Percentiles rank a stretch among this genome's conserved stretches.
Evolutionary conservation across 2,329 filamentous ascomycete species (phyloP).

Genomic region (Elsinoe ampelina): DNA sequence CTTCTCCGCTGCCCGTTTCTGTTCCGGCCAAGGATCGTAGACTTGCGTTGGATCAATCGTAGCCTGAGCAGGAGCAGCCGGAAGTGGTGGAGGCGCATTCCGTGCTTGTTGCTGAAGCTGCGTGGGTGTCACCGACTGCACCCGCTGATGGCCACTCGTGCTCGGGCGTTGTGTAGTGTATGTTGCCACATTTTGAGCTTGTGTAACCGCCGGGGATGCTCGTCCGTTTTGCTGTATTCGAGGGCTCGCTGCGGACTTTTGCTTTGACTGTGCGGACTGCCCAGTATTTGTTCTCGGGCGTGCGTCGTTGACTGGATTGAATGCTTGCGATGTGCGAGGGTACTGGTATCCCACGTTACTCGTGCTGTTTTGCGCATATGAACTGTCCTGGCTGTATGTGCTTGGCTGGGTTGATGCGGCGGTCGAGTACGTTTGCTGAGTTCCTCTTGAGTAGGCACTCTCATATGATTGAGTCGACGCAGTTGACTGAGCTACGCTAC

Average conservation of each 20-base stretch:
- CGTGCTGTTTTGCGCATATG: background rate
- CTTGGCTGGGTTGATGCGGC: background rate
- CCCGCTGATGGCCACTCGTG: constrained; percentile 11
- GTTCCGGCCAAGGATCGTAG: constrained; percentile 43
- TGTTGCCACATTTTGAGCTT: background rate
- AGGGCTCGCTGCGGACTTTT: background rate
- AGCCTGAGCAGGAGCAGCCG: constrained; percentile 25
- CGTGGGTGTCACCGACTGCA: constrained; percentile 15
- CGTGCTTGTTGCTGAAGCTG: constrained; percentile 15
- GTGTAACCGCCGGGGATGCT: background rate
- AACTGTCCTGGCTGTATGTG: background rate
- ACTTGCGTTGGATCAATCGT: constrained; percentile 47
- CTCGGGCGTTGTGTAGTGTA: background rate
- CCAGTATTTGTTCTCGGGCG: background rate
- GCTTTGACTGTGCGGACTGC: background rate
- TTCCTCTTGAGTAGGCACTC: background rate
- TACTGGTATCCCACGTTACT: background rate
- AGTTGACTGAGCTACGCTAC: constrained; percentile 6
- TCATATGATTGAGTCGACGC: constrained; percentile 7
- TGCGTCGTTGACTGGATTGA: background rate
- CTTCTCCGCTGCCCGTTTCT: constrained; percentile 23
- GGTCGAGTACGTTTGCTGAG: background rate
- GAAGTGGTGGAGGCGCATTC: constrained; percentile 20
- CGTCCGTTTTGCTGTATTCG: background rate
- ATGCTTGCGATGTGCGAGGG: background rate